Conservation (phyloP, 768 basidiomycete species). For the Tricholoma furcatifolium region DNA sequence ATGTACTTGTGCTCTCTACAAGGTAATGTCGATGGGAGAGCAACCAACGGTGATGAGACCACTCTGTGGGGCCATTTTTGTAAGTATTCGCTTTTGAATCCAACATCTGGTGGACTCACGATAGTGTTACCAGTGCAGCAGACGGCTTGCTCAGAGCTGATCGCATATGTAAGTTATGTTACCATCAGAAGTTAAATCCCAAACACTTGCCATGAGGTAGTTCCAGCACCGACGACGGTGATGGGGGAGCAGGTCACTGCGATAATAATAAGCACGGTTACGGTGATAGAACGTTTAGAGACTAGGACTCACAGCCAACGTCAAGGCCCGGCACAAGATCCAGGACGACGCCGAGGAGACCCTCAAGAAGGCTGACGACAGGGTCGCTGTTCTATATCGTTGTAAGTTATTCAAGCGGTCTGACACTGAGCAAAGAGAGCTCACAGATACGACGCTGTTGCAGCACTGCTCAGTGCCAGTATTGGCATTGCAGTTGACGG, state of each 20-base stretch:
- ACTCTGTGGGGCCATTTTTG: neutral
- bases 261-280: neutral
- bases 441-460: neutral
- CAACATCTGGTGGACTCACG: slow-evolving; percentile 5
- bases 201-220: neutral
- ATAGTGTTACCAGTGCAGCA: slow-evolving; percentile 21
- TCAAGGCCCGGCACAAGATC: slow-evolving; percentile 1
- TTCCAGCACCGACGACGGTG: slow-evolving; percentile 2
- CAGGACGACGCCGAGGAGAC: slow-evolving; percentile 11
- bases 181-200: neutral
- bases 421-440: neutral
- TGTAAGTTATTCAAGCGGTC: neutral
- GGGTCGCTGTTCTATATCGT: slow-evolving; percentile 1
- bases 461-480: slow-evolving; percentile 10
- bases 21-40: slow-evolving; percentile 15
- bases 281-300: no score
- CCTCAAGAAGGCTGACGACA: slow-evolving; percentile 1
- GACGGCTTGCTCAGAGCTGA: slow-evolving; percentile 13
- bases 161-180: neutral
- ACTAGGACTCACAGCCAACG: slow-evolving; percentile 16
- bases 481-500: neutral
- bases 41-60: slow-evolving; percentile 18
- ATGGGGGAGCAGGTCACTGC: slow-evolving; percentile 17
- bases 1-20: neutral
- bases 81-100: neutral